Base-by-base conservation (phyloP, 192 early-diverging fungal genomes). In the Podila epicladia region DNA sequence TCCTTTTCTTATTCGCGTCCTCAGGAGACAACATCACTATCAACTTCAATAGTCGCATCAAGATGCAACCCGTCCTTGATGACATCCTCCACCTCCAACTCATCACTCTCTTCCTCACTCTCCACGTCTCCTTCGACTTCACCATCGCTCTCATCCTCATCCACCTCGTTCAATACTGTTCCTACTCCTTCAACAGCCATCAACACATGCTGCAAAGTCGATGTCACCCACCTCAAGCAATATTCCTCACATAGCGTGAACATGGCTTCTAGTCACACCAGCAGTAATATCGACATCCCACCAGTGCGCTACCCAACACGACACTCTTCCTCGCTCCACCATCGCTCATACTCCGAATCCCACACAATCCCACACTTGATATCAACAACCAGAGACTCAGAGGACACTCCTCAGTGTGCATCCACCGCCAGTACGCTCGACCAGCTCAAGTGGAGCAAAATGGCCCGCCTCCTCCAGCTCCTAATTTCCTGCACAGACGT, bases 401-500 rank as follows among this genome's bases (percentile, higher is more conserved):
- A 33, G 5, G n/a, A 41, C 17, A 64, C 12, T 5, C 37, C 62
- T 17, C 62, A 41, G 12, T 37, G 62, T n/a, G 62, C 28, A 60
- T 33, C 7, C 26, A 24, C 26, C 11, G 59, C 28, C 28, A 31
- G 62, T 11, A 1, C 62, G 1, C 33, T 68, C 13, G 45, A 58
- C 22, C 73, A 58, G 48, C 19, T 75, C 19, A 72, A 72, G 35
- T 70, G 72, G 32, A 29, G 37, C 20, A 79, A 68, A 31, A 72
- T 72, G 38, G 50, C 76, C 38, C 76, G 65, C 2, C 33, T 79
- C 17, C 55, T 79, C 11, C 76, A 79, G 37, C 55, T 79, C 20
- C 58, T 79, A 24, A 79, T 79, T 26, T 65, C 76, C 12, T 79
- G 76, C 60, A 72, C 76, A 12, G 45, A 64, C 1, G 59, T 79